A percentile compares a stretch with the other conserved stretches of the same genome.
Conservation (phyloP, 768 basidiomycete species). For the Agaricus blazei region DNA sequence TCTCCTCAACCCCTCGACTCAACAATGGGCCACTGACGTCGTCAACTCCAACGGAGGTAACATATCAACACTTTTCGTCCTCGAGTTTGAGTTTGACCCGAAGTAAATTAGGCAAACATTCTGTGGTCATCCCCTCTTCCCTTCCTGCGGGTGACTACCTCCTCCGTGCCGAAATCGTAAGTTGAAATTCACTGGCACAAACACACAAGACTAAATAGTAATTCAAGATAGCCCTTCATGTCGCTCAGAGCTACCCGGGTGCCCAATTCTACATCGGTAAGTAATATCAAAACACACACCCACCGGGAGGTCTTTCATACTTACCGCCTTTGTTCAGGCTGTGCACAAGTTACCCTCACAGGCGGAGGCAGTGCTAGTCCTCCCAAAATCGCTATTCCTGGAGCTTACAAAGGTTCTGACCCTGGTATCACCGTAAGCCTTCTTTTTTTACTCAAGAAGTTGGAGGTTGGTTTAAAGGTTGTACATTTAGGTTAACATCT, state of each 20-base stretch:
- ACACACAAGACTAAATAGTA: neutral
- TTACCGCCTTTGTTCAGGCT: constrained; percentile 22
- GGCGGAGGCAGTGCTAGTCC: constrained; percentile 38
- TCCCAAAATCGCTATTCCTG: constrained; percentile 44
- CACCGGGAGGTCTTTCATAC: constrained; percentile 11
- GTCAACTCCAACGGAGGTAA: constrained; percentile 40
- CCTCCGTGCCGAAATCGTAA: constrained; percentile 43
- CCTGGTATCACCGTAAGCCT: constrained; percentile 38
- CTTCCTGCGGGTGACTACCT: constrained; percentile 48
- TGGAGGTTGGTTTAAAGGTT: constrained; percentile 15
- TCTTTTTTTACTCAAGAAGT: constrained; percentile 4
- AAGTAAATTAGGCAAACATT: constrained; percentile 32
- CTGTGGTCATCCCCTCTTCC: constrained; percentile 35
- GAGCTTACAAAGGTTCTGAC: constrained; percentile 38
- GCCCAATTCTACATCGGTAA: constrained; percentile 40
- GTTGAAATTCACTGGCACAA: constrained; percentile 7
- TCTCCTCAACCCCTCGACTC: constrained; percentile 18
- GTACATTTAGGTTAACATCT: constrained; percentile 36
- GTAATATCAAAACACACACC: constrained; percentile 37
- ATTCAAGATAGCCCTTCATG: constrained; percentile 28
- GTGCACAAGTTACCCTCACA: constrained; percentile 44
- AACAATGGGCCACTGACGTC: constrained; percentile 45
- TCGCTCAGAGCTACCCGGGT: constrained; percentile 38
- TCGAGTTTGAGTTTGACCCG: neutral
- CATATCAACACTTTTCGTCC: neutral